phyloP scores from a whole-genome alignment of 2,329 filamentous ascomycete species.

The Neofusicoccum cordaticola region DNA sequence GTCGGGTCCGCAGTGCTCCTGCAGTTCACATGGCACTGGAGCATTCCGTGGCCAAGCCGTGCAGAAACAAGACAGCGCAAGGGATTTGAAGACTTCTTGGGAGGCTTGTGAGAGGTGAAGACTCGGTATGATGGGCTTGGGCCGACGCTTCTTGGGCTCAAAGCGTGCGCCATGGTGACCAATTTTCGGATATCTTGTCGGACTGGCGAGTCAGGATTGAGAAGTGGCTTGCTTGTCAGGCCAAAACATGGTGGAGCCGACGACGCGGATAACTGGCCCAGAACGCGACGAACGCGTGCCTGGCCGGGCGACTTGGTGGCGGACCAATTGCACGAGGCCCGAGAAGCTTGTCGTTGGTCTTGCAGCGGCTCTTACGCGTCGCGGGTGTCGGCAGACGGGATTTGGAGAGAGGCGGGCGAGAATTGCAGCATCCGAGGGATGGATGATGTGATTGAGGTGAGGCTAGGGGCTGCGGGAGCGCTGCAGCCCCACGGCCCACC shows the following conservation, averaged over 20 bases:
- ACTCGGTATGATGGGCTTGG: not conserved
- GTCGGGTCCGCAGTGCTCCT: too few relatives aligned
- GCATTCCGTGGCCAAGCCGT: too few relatives aligned
- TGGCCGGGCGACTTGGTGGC: not conserved
- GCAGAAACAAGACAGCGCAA: not conserved
- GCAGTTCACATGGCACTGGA: too few relatives aligned
- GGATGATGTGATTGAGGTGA: conserved; percentile 11
- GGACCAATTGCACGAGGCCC: not conserved
- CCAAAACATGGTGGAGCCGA: too few relatives aligned
- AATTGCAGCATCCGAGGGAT: conserved; percentile 6
- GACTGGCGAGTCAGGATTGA: not conserved
- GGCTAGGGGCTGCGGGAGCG: not conserved
- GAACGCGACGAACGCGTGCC: not conserved
- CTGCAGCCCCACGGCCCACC: not conserved
- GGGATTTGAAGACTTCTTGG: not conserved
- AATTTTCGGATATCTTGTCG: not conserved
- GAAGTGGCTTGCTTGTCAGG: not conserved
- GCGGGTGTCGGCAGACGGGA: not conserved
- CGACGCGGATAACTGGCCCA: not conserved
- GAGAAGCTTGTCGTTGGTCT: not conserved
- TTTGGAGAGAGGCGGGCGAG: not conserved
- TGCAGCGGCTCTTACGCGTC: not conserved
- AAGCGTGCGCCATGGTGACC: not conserved
- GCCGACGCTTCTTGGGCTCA: not conserved
- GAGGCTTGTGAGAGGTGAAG: not conserved